These are phyloP conservation scores for Cladosporium sp. DNA, from an alignment of 2,329 filamentous ascomycete species.

Conservation along the genomic window DNA sequence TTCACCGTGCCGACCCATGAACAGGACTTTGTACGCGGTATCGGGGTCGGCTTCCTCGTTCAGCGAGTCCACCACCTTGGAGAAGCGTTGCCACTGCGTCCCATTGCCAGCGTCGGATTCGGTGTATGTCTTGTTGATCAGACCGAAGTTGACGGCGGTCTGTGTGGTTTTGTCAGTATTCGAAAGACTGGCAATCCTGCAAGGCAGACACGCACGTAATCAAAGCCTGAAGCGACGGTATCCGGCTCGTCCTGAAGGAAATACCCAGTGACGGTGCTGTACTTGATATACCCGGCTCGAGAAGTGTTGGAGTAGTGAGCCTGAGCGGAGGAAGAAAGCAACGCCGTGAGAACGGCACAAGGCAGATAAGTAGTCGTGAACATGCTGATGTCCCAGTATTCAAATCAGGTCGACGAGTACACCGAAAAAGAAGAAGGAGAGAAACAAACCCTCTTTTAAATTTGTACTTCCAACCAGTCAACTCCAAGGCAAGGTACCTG, in stretches of 20 bases:
- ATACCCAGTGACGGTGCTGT: slow-evolving; percentile 57
- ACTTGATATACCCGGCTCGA: slow-evolving; percentile 46
- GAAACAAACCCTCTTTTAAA: no score
- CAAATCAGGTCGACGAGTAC: no score
- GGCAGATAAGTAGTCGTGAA: not conserved
- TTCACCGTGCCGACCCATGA: slow-evolving; percentile 66
- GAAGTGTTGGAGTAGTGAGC: slow-evolving; percentile 15
- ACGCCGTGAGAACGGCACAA: not conserved
- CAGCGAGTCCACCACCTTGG: slow-evolving; percentile 53
- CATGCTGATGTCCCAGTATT: not conserved
- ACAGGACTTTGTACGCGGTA: slow-evolving; percentile 65
- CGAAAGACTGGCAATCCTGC: not conserved
- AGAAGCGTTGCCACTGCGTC: slow-evolving; percentile 64
- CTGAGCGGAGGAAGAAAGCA: not conserved
- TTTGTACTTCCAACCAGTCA: not conserved
- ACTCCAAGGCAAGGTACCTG: not conserved
- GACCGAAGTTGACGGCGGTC: slow-evolving; percentile 60
- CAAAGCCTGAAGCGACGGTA: slow-evolving; percentile 56
- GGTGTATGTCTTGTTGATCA: slow-evolving; percentile 60
- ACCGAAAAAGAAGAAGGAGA: not conserved
- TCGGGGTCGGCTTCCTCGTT: slow-evolving; percentile 48
- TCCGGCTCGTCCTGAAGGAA: slow-evolving; percentile 60
- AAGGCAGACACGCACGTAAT: slow-evolving; percentile 51
- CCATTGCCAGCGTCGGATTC: slow-evolving; percentile 45
- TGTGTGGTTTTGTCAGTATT: slow-evolving; percentile 26